Evolutionary conservation across 2,329 filamentous ascomycete genomes (phyloP).

Genomic region (Ophiocordyceps australis): DNA sequence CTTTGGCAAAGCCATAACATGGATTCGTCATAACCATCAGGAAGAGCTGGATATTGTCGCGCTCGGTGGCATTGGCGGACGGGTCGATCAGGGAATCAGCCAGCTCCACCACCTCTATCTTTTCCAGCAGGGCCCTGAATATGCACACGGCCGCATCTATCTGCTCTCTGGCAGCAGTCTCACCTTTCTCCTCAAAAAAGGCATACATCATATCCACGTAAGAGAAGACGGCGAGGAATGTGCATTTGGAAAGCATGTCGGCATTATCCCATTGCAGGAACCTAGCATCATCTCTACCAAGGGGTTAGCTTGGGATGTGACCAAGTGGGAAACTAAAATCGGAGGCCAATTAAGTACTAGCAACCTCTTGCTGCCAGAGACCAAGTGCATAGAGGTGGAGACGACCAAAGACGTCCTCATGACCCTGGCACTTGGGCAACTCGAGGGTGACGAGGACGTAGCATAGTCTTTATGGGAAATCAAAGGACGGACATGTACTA

Average conservation of each 20-base stretch:
- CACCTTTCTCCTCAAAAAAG: constrained; percentile 60
- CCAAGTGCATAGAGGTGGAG: constrained; percentile 41
- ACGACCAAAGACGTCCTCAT: constrained; percentile 52
- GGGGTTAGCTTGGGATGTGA: constrained; percentile 84
- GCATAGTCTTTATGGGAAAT: constrained; percentile 3
- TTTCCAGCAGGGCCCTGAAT: constrained; percentile 32
- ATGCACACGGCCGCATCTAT: constrained; percentile 43
- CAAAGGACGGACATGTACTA: too few species aligned
- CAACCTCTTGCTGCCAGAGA: constrained; percentile 49
- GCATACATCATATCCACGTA: constrained; percentile 50
- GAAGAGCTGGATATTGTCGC: constrained; percentile 47
- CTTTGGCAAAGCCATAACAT: constrained; percentile 65
- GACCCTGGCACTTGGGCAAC: constrained; percentile 43
- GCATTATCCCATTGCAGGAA: constrained; percentile 72
- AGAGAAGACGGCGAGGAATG: constrained; percentile 26
- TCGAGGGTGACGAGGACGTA: constrained; percentile 16
- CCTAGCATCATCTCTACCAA: constrained; percentile 58
- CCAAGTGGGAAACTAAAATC: constrained; percentile 61
- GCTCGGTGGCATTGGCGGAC: constrained; percentile 70
- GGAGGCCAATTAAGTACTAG: constrained; percentile 62
- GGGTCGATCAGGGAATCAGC: constrained; percentile 83
- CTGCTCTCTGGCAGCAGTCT: constrained; percentile 68
- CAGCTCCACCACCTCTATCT: constrained; percentile 71
- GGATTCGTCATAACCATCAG: constrained; percentile 24
- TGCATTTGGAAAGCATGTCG: constrained; percentile 60